These are phyloP conservation scores for Rhodotorula paludigena DNA, from an alignment of 768 basidiomycete species.

Conservation along the genomic window DNA sequence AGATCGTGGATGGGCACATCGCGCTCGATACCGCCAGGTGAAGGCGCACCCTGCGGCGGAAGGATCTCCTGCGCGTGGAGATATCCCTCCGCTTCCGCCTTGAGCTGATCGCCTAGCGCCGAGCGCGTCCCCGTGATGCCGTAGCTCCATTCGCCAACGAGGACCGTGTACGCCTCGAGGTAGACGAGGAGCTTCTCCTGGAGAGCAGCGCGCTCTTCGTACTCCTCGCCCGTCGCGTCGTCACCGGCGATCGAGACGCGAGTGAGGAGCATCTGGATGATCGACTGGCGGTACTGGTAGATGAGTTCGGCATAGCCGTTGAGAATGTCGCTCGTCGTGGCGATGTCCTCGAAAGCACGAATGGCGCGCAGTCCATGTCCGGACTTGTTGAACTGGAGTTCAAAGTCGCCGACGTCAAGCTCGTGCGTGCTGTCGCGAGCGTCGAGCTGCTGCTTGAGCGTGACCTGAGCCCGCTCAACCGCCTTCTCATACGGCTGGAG, in stretches of 20 bases:
- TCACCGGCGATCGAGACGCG: conserved; percentile 29
- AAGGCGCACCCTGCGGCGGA: background rate
- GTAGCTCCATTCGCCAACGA: conserved; percentile 20
- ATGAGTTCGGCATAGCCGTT: conserved; percentile 39
- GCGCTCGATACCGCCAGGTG: background rate
- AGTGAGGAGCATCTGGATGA: conserved; percentile 27
- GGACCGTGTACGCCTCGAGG: conserved; percentile 33
- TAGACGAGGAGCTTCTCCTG: conserved; percentile 39
- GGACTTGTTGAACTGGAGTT: conserved; percentile 13
- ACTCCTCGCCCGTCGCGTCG: conserved; percentile 39
- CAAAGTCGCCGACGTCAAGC: conserved; percentile 23
- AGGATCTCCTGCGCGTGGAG: conserved; percentile 18
- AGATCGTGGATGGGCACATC: background rate
- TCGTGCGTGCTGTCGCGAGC: background rate
- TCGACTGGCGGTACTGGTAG: conserved; percentile 32
- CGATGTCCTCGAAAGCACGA: conserved; percentile 25
- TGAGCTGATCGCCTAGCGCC: conserved; percentile 5
- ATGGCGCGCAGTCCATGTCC: conserved; percentile 24
- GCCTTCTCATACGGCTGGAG: conserved; percentile 26
- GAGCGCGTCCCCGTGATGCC: conserved; percentile 7
- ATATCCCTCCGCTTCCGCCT: background rate
- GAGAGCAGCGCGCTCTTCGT: conserved; percentile 35
- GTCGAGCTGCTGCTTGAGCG: conserved; percentile 2
- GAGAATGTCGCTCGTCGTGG: conserved; percentile 21
- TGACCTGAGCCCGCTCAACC: conserved; percentile 12